phyloP scores from a whole-genome alignment of 1,139 yeast species.

The Zygosaccharomyces sapae region DNA sequence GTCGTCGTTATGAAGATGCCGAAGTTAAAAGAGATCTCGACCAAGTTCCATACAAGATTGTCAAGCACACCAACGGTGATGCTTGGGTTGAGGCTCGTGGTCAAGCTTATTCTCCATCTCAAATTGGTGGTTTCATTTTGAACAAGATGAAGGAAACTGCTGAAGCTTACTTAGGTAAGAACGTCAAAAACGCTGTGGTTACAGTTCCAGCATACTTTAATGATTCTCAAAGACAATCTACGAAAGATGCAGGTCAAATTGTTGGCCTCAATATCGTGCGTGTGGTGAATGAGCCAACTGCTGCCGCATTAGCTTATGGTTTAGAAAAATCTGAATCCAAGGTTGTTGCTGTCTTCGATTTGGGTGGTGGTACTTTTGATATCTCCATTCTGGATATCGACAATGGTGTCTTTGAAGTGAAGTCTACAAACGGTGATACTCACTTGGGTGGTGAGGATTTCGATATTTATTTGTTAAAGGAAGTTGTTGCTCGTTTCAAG shows the following conservation, averaged over 20 bases:
- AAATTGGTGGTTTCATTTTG: conserved; percentile 93
- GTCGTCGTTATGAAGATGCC: conserved; percentile 92
- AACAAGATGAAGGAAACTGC: conserved; percentile 96
- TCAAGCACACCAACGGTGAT: conserved; percentile 94
- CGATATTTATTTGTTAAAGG: conserved; percentile 81
- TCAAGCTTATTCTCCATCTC: conserved; percentile 90
- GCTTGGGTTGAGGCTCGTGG: conserved; percentile 99
- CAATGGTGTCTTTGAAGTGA: conserved; percentile 95
- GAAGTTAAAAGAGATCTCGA: conserved; percentile 97
- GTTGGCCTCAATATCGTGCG: conserved; percentile 94
- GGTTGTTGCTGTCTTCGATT: conserved; percentile 90
- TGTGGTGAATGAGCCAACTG: conserved; percentile 98
- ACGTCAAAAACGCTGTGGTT: conserved; percentile 86
- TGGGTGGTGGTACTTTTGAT: conserved; percentile 99
- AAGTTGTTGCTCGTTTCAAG: conserved; percentile 89
- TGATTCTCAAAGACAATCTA: conserved; percentile 98
- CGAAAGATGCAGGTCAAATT: conserved; percentile 97
- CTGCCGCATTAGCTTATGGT: conserved; percentile 98
- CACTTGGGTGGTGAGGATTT: conserved; percentile 98
- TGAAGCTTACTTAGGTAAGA: conserved; percentile 81
- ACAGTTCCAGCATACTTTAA: conserved; percentile 98
- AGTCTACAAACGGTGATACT: conserved; percentile 98
- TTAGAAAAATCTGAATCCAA: conserved; percentile 83
- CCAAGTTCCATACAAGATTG: conserved; percentile 96
- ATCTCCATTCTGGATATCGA: conserved; percentile 90